phyloP scores from a whole-genome alignment of 148 eudicot species.

The Hydrangea macrophylla region DNA sequence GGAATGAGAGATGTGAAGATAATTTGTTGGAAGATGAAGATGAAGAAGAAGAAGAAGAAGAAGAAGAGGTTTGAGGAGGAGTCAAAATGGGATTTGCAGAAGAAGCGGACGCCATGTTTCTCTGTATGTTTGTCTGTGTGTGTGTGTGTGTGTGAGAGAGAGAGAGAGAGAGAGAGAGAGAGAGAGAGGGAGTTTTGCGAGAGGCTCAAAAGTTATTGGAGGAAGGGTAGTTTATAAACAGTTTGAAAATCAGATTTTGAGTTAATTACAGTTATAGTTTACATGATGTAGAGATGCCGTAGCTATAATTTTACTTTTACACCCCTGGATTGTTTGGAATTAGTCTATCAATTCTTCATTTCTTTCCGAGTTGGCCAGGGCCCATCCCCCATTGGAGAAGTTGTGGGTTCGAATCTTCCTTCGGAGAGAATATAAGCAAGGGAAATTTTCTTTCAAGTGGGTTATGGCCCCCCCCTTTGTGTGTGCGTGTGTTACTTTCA shows the following conservation, averaged over 20 bases:
- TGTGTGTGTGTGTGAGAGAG: background rate
- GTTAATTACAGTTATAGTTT: too few relatives aligned
- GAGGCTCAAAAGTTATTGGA: background rate
- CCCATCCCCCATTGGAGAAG: too few relatives aligned
- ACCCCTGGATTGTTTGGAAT: too few relatives aligned
- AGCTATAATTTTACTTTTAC: background rate
- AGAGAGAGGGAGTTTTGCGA: background rate
- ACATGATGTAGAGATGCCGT: too few relatives aligned
- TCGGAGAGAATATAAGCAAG: too few relatives aligned
- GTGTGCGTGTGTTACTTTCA: too few relatives aligned
- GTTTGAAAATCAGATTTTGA: background rate
- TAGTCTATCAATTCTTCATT: too few relatives aligned
- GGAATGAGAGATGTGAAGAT: constrained; percentile 14
- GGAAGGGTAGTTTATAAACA: background rate
- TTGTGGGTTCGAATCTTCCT: too few relatives aligned
- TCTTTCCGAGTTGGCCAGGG: too few relatives aligned
- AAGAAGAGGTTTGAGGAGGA: background rate
- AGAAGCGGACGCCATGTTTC: constrained; percentile 20
- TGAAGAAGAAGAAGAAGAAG: background rate
- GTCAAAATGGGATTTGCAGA: constrained; percentile 14
- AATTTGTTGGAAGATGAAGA: constrained; percentile 6
- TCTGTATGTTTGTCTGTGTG: background rate
- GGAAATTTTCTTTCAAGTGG: too few relatives aligned
- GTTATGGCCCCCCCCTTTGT: too few relatives aligned
- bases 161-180: background rate